Conservation (phyloP, 169 alveolate genomes). For the Blepharisma undulans region DNA sequence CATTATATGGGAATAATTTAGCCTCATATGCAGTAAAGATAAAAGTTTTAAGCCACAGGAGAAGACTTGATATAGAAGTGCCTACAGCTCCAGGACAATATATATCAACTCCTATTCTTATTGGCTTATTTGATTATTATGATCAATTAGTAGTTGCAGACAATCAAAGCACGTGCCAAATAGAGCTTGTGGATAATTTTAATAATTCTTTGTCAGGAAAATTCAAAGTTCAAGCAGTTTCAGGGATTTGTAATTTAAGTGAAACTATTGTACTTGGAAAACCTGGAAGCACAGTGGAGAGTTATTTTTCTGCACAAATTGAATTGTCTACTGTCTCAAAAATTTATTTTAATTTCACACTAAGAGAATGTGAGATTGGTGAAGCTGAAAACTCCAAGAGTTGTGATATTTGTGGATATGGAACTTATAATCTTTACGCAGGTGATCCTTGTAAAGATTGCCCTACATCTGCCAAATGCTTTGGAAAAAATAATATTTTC, state of each 20-base stretch:
- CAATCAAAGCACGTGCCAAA: neutral
- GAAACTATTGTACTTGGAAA: neutral
- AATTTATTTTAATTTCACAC: neutral
- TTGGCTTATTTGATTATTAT: conserved; percentile 7
- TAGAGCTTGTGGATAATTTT: neutral
- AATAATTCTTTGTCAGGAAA: neutral
- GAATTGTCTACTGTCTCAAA: neutral
- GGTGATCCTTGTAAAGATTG: conserved; percentile 45
- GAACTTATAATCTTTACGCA: neutral
- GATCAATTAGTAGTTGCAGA: conserved; percentile 9
- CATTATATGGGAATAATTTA: neutral
- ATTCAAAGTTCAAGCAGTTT: neutral
- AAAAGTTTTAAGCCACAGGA: neutral
- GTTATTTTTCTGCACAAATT: neutral
- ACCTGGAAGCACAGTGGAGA: neutral
- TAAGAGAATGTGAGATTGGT: neutral
- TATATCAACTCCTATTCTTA: neutral
- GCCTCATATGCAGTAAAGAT: neutral
- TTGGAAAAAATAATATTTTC: conserved; percentile 53
- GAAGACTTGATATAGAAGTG: neutral
- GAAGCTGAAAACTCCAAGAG: neutral
- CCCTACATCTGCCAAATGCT: conserved; percentile 59
- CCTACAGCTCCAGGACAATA: neutral
- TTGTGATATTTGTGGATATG: neutral
- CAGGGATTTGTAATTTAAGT: neutral